These are phyloP conservation scores for Sporothrix luriei DNA, from an alignment of 2,329 filamentous ascomycete genomes.

Conservation along the genomic window DNA sequence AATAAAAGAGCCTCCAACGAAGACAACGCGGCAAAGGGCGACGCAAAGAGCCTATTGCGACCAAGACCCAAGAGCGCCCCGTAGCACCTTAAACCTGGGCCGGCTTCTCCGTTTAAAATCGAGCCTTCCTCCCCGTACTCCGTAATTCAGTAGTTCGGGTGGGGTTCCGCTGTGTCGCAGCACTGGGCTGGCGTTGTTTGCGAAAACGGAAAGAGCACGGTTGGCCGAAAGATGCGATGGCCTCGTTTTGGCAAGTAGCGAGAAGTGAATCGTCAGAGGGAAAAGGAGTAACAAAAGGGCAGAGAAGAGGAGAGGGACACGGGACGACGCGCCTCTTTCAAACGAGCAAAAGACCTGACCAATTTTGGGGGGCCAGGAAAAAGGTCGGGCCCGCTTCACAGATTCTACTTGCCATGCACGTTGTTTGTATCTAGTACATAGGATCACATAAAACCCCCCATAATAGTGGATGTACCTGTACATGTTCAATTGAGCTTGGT, in stretches of 20 bases:
- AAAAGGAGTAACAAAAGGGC: background rate
- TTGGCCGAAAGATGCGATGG: conserved; percentile 21
- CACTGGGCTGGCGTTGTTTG: conserved; percentile 9
- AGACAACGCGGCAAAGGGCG: conserved; percentile 14
- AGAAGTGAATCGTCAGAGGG: conserved; percentile 18
- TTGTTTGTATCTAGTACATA: background rate
- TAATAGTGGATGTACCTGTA: background rate
- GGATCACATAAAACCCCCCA: fast-evolving
- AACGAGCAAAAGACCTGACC: conserved; percentile 7
- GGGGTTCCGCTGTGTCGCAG: conserved; percentile 16
- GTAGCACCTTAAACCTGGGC: conserved; percentile 19
- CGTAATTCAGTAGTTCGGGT: conserved; percentile 11
- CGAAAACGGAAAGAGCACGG: conserved; percentile 3
- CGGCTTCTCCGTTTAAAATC: conserved; percentile 12
- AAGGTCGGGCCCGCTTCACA: conserved; percentile 11
- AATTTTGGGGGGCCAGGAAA: conserved; percentile 19
- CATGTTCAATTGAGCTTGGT: background rate
- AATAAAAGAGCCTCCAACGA: background rate
- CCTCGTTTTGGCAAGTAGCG: conserved; percentile 19
- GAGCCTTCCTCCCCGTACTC: background rate
- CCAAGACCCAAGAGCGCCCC: conserved; percentile 20
- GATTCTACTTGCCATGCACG: background rate
- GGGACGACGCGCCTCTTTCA: conserved; percentile 27
- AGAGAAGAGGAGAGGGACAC: conserved; percentile 22
- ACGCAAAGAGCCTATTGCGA: conserved; percentile 20